Evolutionary conservation across 2,329 filamentous ascomycete species (phyloP).

Genomic region (Ophiostoma piceae): DNA sequence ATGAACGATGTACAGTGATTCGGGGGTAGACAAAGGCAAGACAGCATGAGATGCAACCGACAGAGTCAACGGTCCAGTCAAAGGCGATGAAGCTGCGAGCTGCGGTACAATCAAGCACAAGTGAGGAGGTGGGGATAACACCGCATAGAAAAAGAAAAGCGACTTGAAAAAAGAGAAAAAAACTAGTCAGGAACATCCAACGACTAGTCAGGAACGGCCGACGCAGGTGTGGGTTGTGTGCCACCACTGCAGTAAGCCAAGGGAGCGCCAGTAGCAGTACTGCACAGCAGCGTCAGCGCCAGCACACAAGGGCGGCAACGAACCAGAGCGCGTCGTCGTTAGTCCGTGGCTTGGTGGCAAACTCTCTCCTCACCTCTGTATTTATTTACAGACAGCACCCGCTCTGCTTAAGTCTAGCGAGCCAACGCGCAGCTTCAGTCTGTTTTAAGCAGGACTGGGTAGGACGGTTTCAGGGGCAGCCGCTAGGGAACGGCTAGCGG

Average conservation of each 20-base stretch:
- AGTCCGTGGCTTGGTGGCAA: not conserved
- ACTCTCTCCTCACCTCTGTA: too few species aligned
- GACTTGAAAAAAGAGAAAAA: not conserved
- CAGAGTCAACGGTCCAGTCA: too few species aligned
- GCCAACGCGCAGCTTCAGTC: slow-evolving; percentile 6
- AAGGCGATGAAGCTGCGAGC: not conserved
- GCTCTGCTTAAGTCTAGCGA: not conserved
- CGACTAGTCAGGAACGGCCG: slow-evolving; percentile 14
- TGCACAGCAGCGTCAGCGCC: not conserved
- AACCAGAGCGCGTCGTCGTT: slow-evolving; percentile 9
- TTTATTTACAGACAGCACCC: not conserved
- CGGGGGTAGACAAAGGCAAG: not conserved
- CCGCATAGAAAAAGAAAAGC: not conserved
- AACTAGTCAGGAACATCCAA: slow-evolving; percentile 12
- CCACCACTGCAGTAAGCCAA: not conserved
- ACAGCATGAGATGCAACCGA: not conserved
- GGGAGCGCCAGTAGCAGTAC: not conserved
- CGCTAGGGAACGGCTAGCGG: slow-evolving; percentile 10
- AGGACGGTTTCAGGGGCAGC: slow-evolving; percentile 10
- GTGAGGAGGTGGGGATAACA: not conserved
- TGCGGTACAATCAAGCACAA: not conserved
- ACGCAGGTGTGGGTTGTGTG: not conserved
- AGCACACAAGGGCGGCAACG: slow-evolving; percentile 7
- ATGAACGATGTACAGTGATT: not conserved
- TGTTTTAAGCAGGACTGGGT: slow-evolving; percentile 11